Base-by-base conservation (phyloP, 331 rosid species). In the Rosa hybrid region DNA sequence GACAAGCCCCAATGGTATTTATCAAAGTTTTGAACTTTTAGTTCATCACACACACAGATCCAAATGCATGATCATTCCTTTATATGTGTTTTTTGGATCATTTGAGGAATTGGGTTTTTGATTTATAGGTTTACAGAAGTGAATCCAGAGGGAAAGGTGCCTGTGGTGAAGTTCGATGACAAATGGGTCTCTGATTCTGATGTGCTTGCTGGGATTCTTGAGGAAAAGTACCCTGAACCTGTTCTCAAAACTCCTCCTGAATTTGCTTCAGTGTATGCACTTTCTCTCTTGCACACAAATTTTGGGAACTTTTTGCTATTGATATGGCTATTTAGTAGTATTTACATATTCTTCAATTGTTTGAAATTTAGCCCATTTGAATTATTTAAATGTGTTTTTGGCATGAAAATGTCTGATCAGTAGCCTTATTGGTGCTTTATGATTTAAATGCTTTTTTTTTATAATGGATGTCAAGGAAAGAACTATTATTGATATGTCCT, bases 111-210 rank as follows among this genome's bases (percentile, higher is more conserved):
- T 79, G 82, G 85, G 69, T 71, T 70, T 84, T 74, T 77, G 78
- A 49, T 68, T 74, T 68, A 1, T 77, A 93, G 99, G 99, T 89
- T 91, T 78, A 77, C 88, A 87, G 87, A 81, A 2, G 97, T 85
- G 80, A 90, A 86, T 65, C 97, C 94, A 3, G 98, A 81, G 81
- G 98, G 99, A 68, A 93, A 91, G 84, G 99, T 96, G 34, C 99
- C 98, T 0, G 94, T 86, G 56, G 51, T 76, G 78, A 89, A 91
- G 87, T 21, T 89, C 68, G 99, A 90, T 78, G 97, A 53, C 42
- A 91, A 91, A 84, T 96, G 99, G 99, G 87, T 90, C 3, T 0
- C 98, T 79, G 98, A 96, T 72, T 96, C 99, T 8, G 98, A 96
- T 82, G 92, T 91, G 34, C 83, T 96, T 78, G 97, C 89, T 62